Percentiles rank a stretch among this genome's conserved stretches.
phyloP scores from a whole-genome alignment of 176 grass and related monocot genomes.

The Triticum timopheevii region DNA sequence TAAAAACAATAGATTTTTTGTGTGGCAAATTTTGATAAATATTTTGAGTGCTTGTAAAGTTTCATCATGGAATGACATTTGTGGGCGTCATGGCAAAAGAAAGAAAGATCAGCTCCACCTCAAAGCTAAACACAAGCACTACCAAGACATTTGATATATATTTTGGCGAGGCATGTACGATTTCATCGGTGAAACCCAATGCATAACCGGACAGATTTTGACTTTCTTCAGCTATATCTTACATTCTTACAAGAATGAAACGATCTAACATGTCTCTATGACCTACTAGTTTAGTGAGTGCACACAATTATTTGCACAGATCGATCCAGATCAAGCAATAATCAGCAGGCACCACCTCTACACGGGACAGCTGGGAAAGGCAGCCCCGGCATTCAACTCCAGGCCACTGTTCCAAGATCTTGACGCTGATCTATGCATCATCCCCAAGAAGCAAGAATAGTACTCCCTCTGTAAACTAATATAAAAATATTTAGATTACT shows the following conservation, averaged over 20 bases:
- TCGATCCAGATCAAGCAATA: conserved; percentile 16
- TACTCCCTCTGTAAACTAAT: not conserved
- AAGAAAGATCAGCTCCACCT: too few species aligned
- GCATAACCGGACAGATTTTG: not conserved
- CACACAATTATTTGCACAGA: conserved; percentile 25
- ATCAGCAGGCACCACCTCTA: conserved; percentile 3
- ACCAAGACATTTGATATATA: not conserved
- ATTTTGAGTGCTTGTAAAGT: too few species aligned
- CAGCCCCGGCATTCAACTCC: conserved; percentile 5
- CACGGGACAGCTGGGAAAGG: conserved; percentile 27
- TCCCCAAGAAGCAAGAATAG: not conserved
- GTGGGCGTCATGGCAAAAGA: too few species aligned
- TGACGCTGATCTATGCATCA: conserved; percentile 13
- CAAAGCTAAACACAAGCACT: too few species aligned
- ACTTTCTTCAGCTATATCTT: not conserved
- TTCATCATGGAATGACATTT: too few species aligned
- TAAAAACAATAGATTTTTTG: too few species aligned
- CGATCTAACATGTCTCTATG: not conserved
- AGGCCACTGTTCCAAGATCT: conserved; percentile 41
- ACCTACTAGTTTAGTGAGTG: not conserved
- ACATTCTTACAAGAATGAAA: too few species aligned
- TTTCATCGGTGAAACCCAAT: not conserved
- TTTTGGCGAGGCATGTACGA: not conserved
- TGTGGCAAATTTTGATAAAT: too few species aligned
- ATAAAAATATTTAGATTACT: too few species aligned